Evolutionary conservation across 139 green algal genomes (phyloP).

Genomic region (Picochlorum costavermella): DNA sequence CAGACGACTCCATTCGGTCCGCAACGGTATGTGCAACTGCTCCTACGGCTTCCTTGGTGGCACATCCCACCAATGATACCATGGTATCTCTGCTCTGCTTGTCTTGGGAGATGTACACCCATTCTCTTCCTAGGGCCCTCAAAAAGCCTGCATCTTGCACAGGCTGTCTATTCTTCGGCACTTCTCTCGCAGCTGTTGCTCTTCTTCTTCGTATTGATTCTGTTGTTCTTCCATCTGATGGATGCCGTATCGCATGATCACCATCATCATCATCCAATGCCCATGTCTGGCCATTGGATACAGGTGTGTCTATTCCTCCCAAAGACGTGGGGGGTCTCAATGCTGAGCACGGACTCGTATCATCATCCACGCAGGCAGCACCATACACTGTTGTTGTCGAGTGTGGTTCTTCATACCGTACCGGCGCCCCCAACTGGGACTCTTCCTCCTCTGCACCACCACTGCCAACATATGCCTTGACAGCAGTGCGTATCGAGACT

Average conservation of each 20-base stretch:
- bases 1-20: background rate
- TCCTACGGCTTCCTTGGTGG: conserved; percentile 1
- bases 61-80: conserved; percentile 10
- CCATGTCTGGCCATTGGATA: too few species aligned
- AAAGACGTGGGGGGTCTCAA: too few species aligned
- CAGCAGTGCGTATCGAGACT: conserved; percentile 19
- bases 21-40: background rate
- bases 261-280: too few species aligned
- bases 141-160: background rate
- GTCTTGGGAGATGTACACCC: conserved; percentile 20
- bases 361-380: background rate
- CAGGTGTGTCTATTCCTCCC: too few species aligned
- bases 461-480: conserved; percentile 6
- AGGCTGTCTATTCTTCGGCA: background rate
- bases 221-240: too few species aligned
- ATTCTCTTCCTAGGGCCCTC: conserved; percentile 16
- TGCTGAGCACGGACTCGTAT: too few species aligned
- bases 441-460: background rate
- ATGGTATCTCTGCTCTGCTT: conserved; percentile 15
- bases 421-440: too few species aligned
- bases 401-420: background rate
- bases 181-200: too few species aligned
- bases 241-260: too few species aligned
- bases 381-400: too few species aligned
- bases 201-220: too few species aligned